Evolutionary conservation across 2,329 filamentous ascomycete species (phyloP).

Genomic region (Ceratocystis lukuohia): DNA sequence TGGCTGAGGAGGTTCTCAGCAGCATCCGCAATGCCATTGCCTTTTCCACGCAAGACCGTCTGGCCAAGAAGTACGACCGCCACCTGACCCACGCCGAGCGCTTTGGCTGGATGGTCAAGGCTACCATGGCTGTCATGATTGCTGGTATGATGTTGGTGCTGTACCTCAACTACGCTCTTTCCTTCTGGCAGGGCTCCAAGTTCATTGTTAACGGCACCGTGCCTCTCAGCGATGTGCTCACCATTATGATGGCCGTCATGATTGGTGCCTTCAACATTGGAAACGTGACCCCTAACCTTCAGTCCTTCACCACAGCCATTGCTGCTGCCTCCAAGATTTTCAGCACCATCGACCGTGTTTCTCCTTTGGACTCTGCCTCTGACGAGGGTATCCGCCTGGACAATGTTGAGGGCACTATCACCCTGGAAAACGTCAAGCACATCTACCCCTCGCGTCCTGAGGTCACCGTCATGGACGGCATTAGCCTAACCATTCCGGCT

Average conservation of each 20-base stretch:
- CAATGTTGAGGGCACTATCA: constrained; percentile 60
- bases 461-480: constrained; percentile 74
- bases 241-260: constrained; percentile 79
- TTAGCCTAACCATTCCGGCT: constrained; percentile 66
- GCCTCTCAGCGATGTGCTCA: constrained; percentile 58
- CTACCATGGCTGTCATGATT: constrained; percentile 62
- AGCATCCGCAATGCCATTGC: constrained; percentile 86
- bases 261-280: constrained; percentile 86
- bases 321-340: constrained; percentile 86
- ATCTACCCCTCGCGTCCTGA: constrained; percentile 91
- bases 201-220: constrained; percentile 57
- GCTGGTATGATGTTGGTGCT: constrained; percentile 71
- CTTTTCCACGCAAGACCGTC: constrained; percentile 83
- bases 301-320: constrained; percentile 72
- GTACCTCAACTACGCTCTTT: constrained; percentile 75
- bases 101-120: constrained; percentile 65
- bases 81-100: constrained; percentile 61
- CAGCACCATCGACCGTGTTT: constrained; percentile 77
- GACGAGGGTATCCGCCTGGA: constrained; percentile 60
- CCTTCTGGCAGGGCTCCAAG: constrained; percentile 75
- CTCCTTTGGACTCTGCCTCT: constrained; percentile 66
- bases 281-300: constrained; percentile 71
- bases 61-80: constrained; percentile 72
- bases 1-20: constrained; percentile 89
- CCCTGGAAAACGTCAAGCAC: constrained; percentile 72